Conservation (phyloP, 2,329 filamentous ascomycete genomes). For the Sarocladium oryzae region DNA sequence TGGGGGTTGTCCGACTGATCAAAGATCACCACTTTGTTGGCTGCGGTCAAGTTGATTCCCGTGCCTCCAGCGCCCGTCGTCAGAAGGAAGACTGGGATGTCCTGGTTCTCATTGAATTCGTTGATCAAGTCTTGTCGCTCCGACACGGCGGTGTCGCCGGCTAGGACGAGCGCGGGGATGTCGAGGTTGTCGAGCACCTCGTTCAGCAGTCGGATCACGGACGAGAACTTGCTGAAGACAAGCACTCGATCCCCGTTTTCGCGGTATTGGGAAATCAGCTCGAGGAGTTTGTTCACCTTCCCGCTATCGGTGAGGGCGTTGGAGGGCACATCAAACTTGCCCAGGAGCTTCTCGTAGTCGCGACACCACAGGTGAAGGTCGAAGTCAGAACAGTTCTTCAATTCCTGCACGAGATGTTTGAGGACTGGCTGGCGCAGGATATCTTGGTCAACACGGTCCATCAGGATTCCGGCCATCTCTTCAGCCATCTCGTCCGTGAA, state of each 20-base stretch:
- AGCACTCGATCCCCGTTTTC: constrained; percentile 78
- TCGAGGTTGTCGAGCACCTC: constrained; percentile 67
- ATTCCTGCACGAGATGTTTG: constrained; percentile 47
- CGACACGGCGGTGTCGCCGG: constrained; percentile 74
- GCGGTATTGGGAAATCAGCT: constrained; percentile 67
- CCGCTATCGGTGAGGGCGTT: constrained; percentile 59
- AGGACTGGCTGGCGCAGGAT: constrained; percentile 47
- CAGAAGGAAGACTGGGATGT: constrained; percentile 85
- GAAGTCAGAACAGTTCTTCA: constrained; percentile 56
- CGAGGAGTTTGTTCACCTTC: constrained; percentile 76
- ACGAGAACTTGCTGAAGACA: constrained; percentile 90
- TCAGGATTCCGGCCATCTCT: constrained; percentile 70
- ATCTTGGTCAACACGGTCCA: constrained; percentile 57
- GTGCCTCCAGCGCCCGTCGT: constrained; percentile 94
- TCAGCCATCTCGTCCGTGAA: constrained; percentile 70
- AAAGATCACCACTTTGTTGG: constrained; percentile 97
- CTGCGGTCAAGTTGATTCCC: constrained; percentile 89
- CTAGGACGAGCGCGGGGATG: constrained; percentile 77
- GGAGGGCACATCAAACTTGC: constrained; percentile 45
- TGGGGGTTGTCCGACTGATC: constrained; percentile 97
- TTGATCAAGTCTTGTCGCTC: constrained; percentile 85
- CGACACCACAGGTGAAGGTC: constrained; percentile 60
- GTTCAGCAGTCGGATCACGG: constrained; percentile 84
- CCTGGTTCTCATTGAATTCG: constrained; percentile 67
- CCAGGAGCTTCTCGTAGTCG: constrained; percentile 47